Evolutionary conservation across 371 early-diverging fungal species (phyloP).

Genomic region (Rhizomucor pusillus): DNA sequence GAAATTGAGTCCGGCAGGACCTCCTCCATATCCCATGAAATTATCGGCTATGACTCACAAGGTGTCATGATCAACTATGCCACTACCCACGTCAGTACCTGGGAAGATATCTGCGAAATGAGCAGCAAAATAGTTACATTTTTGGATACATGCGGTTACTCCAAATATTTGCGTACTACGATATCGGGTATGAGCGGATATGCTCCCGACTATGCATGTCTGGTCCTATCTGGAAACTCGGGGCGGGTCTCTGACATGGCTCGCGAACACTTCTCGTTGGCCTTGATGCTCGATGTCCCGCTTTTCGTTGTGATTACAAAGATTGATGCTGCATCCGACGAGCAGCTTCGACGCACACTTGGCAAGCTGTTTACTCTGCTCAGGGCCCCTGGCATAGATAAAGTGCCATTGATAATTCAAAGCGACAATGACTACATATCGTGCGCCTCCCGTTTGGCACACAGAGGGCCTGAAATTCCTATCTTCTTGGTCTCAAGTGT

Average conservation of each 20-base stretch:
- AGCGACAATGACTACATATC: constrained; percentile 68
- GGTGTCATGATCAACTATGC: constrained; percentile 60
- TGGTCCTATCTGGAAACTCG: constrained; percentile 85
- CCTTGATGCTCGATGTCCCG: constrained; percentile 79
- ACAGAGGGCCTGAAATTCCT: constrained; percentile 62
- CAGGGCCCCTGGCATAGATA: constrained; percentile 73
- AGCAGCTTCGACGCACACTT: constrained; percentile 63
- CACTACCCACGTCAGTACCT: constrained; percentile 40
- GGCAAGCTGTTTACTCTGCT: constrained; percentile 57
- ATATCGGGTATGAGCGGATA: constrained; percentile 87
- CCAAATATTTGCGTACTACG: constrained; percentile 89
- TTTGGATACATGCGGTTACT: constrained; percentile 89
- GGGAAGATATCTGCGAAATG: constrained; percentile 78
- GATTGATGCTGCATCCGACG: constrained; percentile 82
- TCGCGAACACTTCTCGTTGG: constrained; percentile 83
- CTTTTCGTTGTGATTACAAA: constrained; percentile 89
- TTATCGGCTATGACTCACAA: constrained; percentile 77
- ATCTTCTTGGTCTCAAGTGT: constrained; percentile 89
- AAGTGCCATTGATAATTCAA: constrained; percentile 78
- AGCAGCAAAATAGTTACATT: constrained; percentile 85
- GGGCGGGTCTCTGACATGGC: constrained; percentile 86
- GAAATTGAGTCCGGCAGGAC: constrained; percentile 89
- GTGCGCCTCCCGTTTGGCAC: constrained; percentile 62
- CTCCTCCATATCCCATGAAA: constrained; percentile 84
- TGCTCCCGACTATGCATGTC: constrained; percentile 85